Base-by-base conservation (phyloP, 129 eudicot species). In the Gnaphalium uliginosum region DNA sequence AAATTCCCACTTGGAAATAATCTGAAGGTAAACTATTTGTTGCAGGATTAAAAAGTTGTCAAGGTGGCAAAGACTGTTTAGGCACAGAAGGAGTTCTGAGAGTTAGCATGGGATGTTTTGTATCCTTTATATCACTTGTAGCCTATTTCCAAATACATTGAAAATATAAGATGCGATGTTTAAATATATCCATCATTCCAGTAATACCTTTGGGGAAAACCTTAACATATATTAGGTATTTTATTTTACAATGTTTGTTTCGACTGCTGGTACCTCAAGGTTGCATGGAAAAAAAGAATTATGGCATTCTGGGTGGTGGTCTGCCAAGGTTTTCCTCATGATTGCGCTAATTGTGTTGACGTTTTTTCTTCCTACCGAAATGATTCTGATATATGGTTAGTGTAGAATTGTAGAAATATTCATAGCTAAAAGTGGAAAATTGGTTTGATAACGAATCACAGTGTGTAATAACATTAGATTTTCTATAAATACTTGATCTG, bases 261-360 rank as follows among this genome's bases (percentile, higher is more conserved):
- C 90, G 8, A 88, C 97, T 6, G 85, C 79, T 72, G 95, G 97
- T 48, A 86, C 97, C 62, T 86, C 92, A 73, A 91, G 85, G 75
- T 78, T 85, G 66, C 73, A 86, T 60, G 86, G 70, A 15, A 73
- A 79, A 30, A 83, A 87, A 85, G 97, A 88, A 53, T 78, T 82
- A 53, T 88, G 94, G 95, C 94, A 91, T 77, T 91, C 97, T 58
- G 89, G 89, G 21, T 88, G 97, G 92, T 91, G 97, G 97, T 81
- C 89, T 58, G 82, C 87, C 39, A 91, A 91, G 81, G 17, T 87
- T 50, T 50, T 76, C 76, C 41, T 91, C 80, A 78, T 84, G 83
- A 56, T 85, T 25, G 74, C 72, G 3, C 86, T 88, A 41, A 71
- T 77, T 26, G 83, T 86, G 48, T 35, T 91, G 18, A 77, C 97